phyloP scores from a whole-genome alignment of 2,329 filamentous ascomycete species.

The Claviceps humidiphila region DNA sequence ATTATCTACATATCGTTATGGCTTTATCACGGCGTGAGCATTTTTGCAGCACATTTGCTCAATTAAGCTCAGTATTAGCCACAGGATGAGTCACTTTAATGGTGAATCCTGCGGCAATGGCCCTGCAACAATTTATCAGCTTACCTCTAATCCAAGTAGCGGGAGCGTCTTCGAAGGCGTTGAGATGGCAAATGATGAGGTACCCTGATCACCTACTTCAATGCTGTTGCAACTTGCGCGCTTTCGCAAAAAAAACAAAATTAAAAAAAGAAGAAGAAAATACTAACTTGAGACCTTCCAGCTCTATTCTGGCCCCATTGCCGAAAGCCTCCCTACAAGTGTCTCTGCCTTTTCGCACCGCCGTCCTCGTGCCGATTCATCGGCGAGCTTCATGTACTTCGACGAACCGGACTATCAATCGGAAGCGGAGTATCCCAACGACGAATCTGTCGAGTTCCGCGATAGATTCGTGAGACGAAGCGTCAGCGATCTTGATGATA shows the following conservation, averaged over 20 bases:
- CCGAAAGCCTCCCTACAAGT: constrained; percentile 91
- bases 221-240: too few relatives aligned
- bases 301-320: constrained; percentile 83
- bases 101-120: constrained; percentile 1
- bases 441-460: constrained; percentile 16
- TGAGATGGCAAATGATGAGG: constrained; percentile 97
- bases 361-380: constrained; percentile 68
- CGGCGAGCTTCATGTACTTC: constrained; percentile 80
- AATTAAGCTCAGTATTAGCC: constrained; percentile 3
- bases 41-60: background rate
- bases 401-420: constrained; percentile 37
- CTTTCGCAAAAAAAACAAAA: background rate
- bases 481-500: constrained; percentile 24
- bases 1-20: too few relatives aligned
- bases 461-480: constrained; percentile 17
- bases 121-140: constrained; percentile 34
- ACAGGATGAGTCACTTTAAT: background rate
- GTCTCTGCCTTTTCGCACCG: constrained; percentile 85
- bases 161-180: constrained; percentile 83
- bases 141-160: constrained; percentile 57
- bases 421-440: constrained; percentile 13
- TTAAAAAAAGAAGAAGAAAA: background rate
- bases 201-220: background rate
- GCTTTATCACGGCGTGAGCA: too few relatives aligned
- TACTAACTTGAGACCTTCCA: constrained; percentile 13